Base-by-base conservation (phyloP, 768 basidiomycete genomes). In the Hericium coralloides region DNA sequence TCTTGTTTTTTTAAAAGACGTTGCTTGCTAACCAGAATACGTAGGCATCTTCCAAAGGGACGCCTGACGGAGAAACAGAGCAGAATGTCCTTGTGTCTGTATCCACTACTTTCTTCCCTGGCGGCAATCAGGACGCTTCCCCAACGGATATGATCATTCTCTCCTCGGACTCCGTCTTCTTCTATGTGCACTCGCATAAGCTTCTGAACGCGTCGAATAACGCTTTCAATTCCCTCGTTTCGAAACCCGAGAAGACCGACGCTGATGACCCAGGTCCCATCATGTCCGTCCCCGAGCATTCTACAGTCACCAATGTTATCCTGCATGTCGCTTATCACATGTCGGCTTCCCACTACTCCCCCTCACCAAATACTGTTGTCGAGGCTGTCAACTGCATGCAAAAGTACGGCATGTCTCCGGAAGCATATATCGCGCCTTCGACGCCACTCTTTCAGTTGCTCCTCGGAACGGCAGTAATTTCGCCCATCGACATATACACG, bases 101-200 rank as follows among this genome's bases (percentile, higher is more conserved):
- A 38, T 91, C 89, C 15, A 92, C 90, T 25, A 88, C 88, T 0
- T 92, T 92, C 71, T 84, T 79, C 64, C 88, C 89, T 2, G 82
- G 80, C 38, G 82, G 86, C 3, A 65, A 82, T 58, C 77, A 79
- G 59, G 74, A 79, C 38, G 63, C 78, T 0, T 67, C 76, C n/a
- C 74, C 76, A 1, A 81, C 86, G 1, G 85, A 92, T 66, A 62
- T 82, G 47, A 75, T 86, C 62, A 70, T 90, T 52, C 72, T 90
- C 55, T 84, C 88, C 2, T 76, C 82, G 26, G 91, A 93, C 65
- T 78, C 79, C 17, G 88, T 93, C 41, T 89, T 90, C 70, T 93
- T 93, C 76, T 92, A 92, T 65, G 84, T 85, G 6, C 88, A 92
- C 67, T 72, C 76, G 0, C 72, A 80, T 45, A 63, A 81, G 53